Conservation (phyloP, 768 basidiomycete species). For the Russula dissimulans region DNA sequence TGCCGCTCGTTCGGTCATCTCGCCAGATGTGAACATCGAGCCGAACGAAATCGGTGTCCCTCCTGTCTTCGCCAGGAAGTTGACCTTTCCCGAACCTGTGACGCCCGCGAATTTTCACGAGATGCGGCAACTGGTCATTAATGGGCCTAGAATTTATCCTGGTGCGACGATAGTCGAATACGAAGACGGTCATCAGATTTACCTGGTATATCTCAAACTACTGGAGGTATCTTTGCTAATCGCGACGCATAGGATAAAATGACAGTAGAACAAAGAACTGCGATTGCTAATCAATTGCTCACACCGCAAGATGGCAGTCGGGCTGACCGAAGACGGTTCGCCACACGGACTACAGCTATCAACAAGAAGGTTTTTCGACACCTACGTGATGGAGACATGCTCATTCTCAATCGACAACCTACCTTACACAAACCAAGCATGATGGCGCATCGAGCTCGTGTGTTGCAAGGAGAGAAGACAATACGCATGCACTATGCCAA, state of each 20-base stretch:
- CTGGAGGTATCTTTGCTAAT: background rate
- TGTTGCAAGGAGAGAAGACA: slow-evolving; percentile 93
- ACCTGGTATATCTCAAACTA: slow-evolving; percentile 45
- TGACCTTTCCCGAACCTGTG: slow-evolving; percentile 97
- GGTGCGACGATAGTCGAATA: slow-evolving; percentile 93
- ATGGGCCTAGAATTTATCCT: slow-evolving; percentile 80
- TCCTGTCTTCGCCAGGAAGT: slow-evolving; percentile 91
- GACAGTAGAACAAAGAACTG: slow-evolving; percentile 81
- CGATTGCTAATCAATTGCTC: slow-evolving; percentile 89
- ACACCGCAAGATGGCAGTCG: slow-evolving; percentile 79
- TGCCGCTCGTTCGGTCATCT: slow-evolving; percentile 99
- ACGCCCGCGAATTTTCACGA: slow-evolving; percentile 85
- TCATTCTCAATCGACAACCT: slow-evolving; percentile 95
- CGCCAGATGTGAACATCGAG: slow-evolving; percentile 98
- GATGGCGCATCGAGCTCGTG: slow-evolving; percentile 95
- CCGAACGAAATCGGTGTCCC: slow-evolving; percentile 98
- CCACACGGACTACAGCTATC: slow-evolving; percentile 66
- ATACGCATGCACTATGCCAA: slow-evolving; percentile 99
- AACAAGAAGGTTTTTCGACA: slow-evolving; percentile 99
- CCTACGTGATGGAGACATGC: slow-evolving; percentile 85
- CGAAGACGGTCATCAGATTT: slow-evolving; percentile 85
- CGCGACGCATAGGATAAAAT: slow-evolving; percentile 58
- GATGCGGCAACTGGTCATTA: slow-evolving; percentile 82
- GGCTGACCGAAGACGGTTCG: slow-evolving; percentile 43
- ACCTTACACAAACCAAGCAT: slow-evolving; percentile 98